Conservation (phyloP, 2,329 filamentous ascomycete species). For the Hypoxylon sp. region DNA sequence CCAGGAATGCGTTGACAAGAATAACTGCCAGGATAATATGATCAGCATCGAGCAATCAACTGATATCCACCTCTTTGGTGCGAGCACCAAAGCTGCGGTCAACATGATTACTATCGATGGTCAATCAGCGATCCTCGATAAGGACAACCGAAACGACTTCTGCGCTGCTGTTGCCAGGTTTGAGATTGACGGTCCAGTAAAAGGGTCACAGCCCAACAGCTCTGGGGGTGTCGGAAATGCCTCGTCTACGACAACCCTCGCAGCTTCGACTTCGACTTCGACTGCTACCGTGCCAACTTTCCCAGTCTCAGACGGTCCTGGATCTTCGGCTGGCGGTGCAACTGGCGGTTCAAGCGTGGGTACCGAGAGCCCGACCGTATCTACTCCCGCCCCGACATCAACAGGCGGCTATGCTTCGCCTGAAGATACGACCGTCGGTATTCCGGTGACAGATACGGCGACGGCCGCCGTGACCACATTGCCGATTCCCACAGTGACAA, state of each 20-base stretch:
- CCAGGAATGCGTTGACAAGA: conserved; percentile 73
- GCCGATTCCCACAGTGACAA: conserved; percentile 25
- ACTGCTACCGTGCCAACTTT: conserved; percentile 6
- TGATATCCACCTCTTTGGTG: conserved; percentile 70
- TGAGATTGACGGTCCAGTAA: conserved; percentile 38
- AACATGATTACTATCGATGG: conserved; percentile 79
- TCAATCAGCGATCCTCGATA: conserved; percentile 63
- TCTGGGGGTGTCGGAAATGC: conserved; percentile 18
- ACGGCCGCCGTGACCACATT: conserved; percentile 33
- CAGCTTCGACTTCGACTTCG: conserved; percentile 22
- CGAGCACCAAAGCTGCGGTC: conserved; percentile 79
- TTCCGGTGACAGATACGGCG: conserved; percentile 16
- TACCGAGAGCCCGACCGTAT: conserved; percentile 31
- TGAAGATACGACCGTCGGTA: conserved; percentile 31
- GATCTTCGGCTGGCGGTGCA: conserved; percentile 22
- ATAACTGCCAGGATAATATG: conserved; percentile 83
- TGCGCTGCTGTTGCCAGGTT: conserved; percentile 71
- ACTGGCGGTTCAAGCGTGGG: conserved; percentile 16
- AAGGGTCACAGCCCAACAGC: conserved; percentile 30
- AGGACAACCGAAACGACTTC: conserved; percentile 74
- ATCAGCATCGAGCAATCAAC: conserved; percentile 74
- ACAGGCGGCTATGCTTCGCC: conserved; percentile 44
- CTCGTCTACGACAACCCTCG: conserved; percentile 23
- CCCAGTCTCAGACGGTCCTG: conserved; percentile 23
- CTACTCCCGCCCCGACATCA: conserved; percentile 30